phyloP scores from a whole-genome alignment of 2,329 filamentous ascomycete genomes.

The Xylaria sp. region DNA sequence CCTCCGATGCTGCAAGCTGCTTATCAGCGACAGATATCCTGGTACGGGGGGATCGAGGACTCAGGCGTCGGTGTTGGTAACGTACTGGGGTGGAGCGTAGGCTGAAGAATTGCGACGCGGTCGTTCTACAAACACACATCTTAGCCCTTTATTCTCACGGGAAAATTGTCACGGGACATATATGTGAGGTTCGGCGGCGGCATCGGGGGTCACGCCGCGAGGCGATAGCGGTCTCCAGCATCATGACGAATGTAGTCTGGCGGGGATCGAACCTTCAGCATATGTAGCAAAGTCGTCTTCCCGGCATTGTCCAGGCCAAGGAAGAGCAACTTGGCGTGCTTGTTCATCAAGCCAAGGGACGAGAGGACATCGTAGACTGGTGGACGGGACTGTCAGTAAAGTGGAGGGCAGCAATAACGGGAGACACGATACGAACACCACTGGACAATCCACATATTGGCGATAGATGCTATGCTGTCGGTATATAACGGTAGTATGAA shows the following conservation, averaged over 20 bases:
- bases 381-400: constrained; percentile 53
- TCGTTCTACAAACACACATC: constrained; percentile 72
- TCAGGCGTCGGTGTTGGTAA: constrained; percentile 41
- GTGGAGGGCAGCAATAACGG: constrained; percentile 28
- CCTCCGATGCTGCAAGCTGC: constrained; percentile 76
- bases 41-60: constrained; percentile 33
- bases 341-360: constrained; percentile 88
- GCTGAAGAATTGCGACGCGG: constrained; percentile 89
- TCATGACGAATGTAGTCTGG: constrained; percentile 20
- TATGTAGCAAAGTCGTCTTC: constrained; percentile 93
- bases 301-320: constrained; percentile 93
- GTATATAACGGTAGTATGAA: constrained; percentile 25
- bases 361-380: constrained; percentile 91
- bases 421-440: constrained; percentile 76
- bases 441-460: constrained; percentile 90
- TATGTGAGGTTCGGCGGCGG: constrained; percentile 23
- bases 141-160: constrained; percentile 21
- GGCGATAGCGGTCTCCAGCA: constrained; percentile 6
- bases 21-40: constrained; percentile 43
- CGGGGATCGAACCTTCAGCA: constrained; percentile 80
- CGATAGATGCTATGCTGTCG: constrained; percentile 27
- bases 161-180: background rate
- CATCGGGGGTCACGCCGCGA: constrained; percentile 19
- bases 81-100: constrained; percentile 90
- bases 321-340: constrained; percentile 95